A percentile compares a stretch with the other conserved stretches of the same genome.
Conservation (phyloP, 495 filamentous ascomycete genomes). For the Glonium stellatum region DNA sequence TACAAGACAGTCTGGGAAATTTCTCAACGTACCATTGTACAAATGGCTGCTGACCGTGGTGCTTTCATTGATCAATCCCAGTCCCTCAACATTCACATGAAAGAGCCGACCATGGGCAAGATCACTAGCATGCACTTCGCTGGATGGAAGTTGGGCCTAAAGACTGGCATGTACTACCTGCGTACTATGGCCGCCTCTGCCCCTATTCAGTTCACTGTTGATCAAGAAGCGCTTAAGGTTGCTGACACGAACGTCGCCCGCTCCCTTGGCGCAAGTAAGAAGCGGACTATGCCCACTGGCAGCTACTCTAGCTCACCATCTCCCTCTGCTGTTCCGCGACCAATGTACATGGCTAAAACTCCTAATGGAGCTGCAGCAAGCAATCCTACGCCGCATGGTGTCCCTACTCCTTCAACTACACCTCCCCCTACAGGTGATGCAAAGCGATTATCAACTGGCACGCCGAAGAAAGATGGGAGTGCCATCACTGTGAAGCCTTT, state of each 20-base stretch:
- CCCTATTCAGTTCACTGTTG: constrained; percentile 98
- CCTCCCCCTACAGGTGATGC: constrained; percentile 47
- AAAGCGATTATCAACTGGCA: constrained; percentile 31
- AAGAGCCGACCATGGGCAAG: constrained; percentile 98
- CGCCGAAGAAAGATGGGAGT: constrained; percentile 35
- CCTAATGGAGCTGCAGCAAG: constrained; percentile 39
- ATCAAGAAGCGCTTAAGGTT: constrained; percentile 91
- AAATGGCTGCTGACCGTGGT: constrained; percentile 97
- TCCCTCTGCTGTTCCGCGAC: constrained; percentile 54
- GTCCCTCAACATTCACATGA: constrained; percentile 98
- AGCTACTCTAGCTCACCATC: constrained; percentile 37
- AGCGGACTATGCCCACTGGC: constrained; percentile 49
- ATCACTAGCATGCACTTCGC: constrained; percentile 99
- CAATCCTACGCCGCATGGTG: constrained; percentile 42
- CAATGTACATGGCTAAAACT: constrained; percentile 51
- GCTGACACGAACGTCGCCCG: constrained; percentile 75
- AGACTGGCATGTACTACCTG: constrained; percentile 99
- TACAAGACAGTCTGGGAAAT: constrained; percentile 99
- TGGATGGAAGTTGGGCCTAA: constrained; percentile 96
- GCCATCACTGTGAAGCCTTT: constrained; percentile 47
- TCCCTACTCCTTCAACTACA: constrained; percentile 54
- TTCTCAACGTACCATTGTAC: constrained; percentile 86
- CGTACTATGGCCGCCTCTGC: constrained; percentile 94
- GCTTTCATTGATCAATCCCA: constrained; percentile 98
- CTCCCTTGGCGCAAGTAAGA: constrained; percentile 52